phyloP scores from a whole-genome alignment of 306 rosid species.

The Oemleria cerasiformis region DNA sequence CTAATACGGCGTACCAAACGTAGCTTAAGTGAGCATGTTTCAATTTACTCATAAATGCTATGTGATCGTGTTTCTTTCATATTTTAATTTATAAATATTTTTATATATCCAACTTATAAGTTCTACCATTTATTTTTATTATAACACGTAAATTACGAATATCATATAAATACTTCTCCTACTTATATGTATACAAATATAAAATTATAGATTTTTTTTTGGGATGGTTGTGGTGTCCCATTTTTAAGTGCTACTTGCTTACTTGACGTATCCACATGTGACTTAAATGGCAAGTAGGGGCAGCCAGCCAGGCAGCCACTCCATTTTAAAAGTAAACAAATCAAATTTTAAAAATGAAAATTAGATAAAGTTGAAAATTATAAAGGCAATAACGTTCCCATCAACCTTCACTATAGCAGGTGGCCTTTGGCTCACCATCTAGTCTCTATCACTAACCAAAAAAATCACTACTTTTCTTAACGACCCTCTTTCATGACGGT shows the following conservation, averaged over 20 bases:
- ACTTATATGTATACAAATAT: background rate
- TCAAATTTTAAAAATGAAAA: background rate
- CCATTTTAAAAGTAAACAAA: background rate
- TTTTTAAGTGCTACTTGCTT: background rate
- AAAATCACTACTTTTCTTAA: background rate
- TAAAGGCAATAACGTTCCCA: background rate
- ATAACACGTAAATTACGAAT: too few species aligned
- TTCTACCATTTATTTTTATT: too few species aligned
- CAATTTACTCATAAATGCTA: too few species aligned
- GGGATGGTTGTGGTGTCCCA: background rate
- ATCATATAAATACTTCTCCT: too few species aligned
- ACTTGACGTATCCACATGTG: background rate
- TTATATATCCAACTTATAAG: too few species aligned
- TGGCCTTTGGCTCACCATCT: background rate
- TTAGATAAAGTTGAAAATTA: background rate
- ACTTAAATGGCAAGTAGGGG: background rate
- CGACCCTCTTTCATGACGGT: too few species aligned
- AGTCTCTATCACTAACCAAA: background rate
- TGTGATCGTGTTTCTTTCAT: too few species aligned
- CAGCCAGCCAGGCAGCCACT: background rate
- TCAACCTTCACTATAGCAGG: background rate
- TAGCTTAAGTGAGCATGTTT: too few species aligned
- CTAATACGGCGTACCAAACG: too few species aligned
- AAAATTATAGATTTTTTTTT: too few species aligned
- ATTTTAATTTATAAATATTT: too few species aligned